These are phyloP conservation scores for Plantago elongata DNA, from an alignment of 257 asterid species.

Conservation along the genomic window DNA sequence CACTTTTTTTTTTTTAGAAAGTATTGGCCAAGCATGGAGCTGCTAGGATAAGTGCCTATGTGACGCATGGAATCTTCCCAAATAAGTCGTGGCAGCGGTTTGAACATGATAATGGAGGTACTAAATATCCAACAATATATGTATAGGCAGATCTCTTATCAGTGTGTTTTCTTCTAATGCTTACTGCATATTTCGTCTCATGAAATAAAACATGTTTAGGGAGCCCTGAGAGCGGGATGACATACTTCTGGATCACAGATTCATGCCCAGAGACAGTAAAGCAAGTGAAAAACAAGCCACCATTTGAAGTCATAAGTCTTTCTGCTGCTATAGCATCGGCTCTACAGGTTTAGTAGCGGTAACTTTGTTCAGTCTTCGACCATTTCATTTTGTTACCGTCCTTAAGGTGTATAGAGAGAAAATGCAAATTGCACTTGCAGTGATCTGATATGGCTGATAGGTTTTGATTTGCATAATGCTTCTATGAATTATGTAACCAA, in stretches of 20 bases:
- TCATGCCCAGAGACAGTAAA: slow-evolving; percentile 85
- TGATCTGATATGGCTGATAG: too few species aligned
- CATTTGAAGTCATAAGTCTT: slow-evolving; percentile 81
- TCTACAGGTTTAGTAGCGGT: slow-evolving; percentile 54
- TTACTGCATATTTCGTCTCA: slow-evolving; percentile 1
- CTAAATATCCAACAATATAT: slow-evolving; percentile 9
- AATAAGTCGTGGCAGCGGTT: slow-evolving; percentile 87
- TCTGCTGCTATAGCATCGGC: slow-evolving; percentile 81
- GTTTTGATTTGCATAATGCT: too few species aligned
- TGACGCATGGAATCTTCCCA: slow-evolving; percentile 96
- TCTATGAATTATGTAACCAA: too few species aligned
- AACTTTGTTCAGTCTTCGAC: too few species aligned
- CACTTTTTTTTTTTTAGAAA: slow-evolving; percentile 43
- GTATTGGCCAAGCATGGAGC: slow-evolving; percentile 96
- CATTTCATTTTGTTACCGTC: too few species aligned
- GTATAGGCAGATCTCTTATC: slow-evolving; percentile 1
- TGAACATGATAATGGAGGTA: slow-evolving; percentile 76
- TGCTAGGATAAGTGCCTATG: slow-evolving; percentile 78
- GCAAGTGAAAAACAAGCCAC: slow-evolving; percentile 68
- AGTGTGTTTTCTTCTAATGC: neutral
- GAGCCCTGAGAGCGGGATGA: slow-evolving; percentile 66
- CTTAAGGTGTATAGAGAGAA: too few species aligned
- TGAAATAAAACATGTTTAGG: slow-evolving; percentile 35
- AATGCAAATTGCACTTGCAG: too few species aligned
- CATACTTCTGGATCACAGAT: slow-evolving; percentile 95